These are phyloP conservation scores for Bruguiera parviflora DNA, from an alignment of 345 rosid species.

Conservation along the genomic window DNA sequence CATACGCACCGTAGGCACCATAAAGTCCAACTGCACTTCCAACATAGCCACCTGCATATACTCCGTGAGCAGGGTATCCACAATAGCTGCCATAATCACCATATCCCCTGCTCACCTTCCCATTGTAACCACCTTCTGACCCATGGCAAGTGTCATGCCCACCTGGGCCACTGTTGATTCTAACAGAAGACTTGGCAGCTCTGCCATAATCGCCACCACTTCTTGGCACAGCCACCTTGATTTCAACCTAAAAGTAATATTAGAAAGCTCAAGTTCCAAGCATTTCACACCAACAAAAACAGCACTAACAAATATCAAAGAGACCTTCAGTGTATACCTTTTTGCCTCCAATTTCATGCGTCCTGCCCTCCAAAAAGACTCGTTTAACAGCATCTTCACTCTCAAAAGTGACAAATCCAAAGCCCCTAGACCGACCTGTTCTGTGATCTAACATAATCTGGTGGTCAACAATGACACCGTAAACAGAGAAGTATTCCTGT, in stretches of 20 bases:
- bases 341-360: conserved; percentile 32
- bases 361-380: conserved; percentile 21
- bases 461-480: conserved; percentile 25
- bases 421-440: conserved; percentile 36
- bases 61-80: conserved; percentile 42
- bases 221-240: conserved; percentile 32
- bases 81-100: conserved; percentile 31
- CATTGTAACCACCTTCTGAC: conserved; percentile 13
- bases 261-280: not conserved
- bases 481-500: conserved; percentile 25
- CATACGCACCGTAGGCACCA: conserved; percentile 48
- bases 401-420: conserved; percentile 35
- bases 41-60: conserved; percentile 38
- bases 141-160: conserved; percentile 15
- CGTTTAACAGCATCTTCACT: conserved; percentile 28
- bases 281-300: not conserved
- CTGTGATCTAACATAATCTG: conserved; percentile 32
- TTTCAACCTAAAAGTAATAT: conserved; percentile 24
- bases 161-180: conserved; percentile 5
- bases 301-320: not conserved
- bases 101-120: conserved; percentile 21
- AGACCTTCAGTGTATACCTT: conserved; percentile 9
- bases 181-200: conserved; percentile 25
- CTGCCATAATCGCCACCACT: conserved; percentile 16
- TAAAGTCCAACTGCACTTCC: conserved; percentile 36